Conservation (phyloP, 352 stramenopile species). For the Globisporangium abappressorium region DNA sequence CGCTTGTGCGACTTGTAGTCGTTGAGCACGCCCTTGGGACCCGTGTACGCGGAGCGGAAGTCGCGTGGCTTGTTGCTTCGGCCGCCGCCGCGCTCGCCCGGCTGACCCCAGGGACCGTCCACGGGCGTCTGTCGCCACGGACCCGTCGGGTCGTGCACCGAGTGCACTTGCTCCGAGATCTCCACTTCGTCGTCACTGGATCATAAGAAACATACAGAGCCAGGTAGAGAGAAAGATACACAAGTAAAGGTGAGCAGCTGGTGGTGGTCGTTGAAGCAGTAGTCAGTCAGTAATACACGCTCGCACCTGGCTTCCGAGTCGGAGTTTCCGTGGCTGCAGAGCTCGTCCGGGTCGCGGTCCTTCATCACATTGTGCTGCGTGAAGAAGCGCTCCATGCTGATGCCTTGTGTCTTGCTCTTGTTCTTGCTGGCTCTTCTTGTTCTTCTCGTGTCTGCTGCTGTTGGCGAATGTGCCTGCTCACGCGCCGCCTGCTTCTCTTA, state of each 20-base stretch:
- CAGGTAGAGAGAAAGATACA: neutral
- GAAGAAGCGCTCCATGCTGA: conserved; percentile 78
- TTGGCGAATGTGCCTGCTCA: conserved; percentile 6
- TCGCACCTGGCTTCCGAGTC: conserved; percentile 72
- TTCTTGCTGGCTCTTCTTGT: conserved; percentile 16
- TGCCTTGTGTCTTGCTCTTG: neutral
- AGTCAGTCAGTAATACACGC: neutral
- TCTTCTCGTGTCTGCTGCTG: neutral
- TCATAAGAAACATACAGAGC: conserved; percentile 1
- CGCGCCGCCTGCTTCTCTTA: neutral
- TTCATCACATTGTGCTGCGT: conserved; percentile 67
- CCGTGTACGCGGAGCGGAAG: conserved; percentile 67
- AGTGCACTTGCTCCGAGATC: conserved; percentile 58
- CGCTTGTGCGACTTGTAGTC: conserved; percentile 83
- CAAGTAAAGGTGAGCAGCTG: neutral
- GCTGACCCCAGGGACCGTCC: conserved; percentile 45
- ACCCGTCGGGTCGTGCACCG: conserved; percentile 62
- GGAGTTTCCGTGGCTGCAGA: conserved; percentile 42
- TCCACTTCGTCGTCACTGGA: conserved; percentile 50
- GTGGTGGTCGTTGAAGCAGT: neutral
- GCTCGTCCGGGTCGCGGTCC: conserved; percentile 71
- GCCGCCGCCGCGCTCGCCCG: conserved; percentile 18
- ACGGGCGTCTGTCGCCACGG: conserved; percentile 63
- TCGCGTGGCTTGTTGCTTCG: conserved; percentile 29
- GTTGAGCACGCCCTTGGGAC: conserved; percentile 78